Base-by-base conservation (phyloP, 1,284 basidiomycete genomes). In the Cutaneotrichosporon sp. region DNA sequence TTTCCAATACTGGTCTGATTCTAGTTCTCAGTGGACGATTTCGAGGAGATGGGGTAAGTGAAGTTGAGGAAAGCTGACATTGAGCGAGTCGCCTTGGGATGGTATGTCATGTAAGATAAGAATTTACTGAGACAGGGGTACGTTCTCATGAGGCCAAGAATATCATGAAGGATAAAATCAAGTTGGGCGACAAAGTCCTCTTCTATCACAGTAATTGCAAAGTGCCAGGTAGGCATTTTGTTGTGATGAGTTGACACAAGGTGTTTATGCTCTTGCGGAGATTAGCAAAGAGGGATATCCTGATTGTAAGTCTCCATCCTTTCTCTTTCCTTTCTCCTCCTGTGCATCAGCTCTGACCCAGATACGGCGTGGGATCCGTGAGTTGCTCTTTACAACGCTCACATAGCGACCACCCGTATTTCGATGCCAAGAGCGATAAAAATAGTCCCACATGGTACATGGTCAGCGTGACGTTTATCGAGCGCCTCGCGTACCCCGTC, bases 121-220 rank as follows among this genome's bases (percentile, higher is more conserved):
- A n/a, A n/a, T n/a, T n/a, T n/a, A n/a, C 34, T 2, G 14, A 46
- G 4, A 2, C 42, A 79, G 79, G 80, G 26, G 80, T 81, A 2
- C 67, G 95, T 50, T 97, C 92, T 75, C 90, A 91, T 70, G 90
- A 96, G 80, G 96, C 95, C 1, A 87, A 90, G 72, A 94, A 93
- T 72, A 82, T 94, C 65, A 94, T 98, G 90, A 90, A 90, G 76
- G 86, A 89, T 70, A 71, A 79, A 68, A 98, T 98, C 95, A 86
- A 86, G 70, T 70, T 87, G 8, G 91, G 90, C 26, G 91, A 98
- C 76, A 85, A 89, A 70, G 80, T 84, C n/a, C 73, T 85, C 10
- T 85, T 85, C 81, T 98, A 97, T 77, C 93, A 97, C 75, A 95
- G 92, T 21, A 98, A 93, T 77, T 92, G 89, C 81, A 96, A 94